Evolutionary conservation across 148 eudicot genomes (phyloP).

Genomic region (Rhododendron griersonianum): DNA sequence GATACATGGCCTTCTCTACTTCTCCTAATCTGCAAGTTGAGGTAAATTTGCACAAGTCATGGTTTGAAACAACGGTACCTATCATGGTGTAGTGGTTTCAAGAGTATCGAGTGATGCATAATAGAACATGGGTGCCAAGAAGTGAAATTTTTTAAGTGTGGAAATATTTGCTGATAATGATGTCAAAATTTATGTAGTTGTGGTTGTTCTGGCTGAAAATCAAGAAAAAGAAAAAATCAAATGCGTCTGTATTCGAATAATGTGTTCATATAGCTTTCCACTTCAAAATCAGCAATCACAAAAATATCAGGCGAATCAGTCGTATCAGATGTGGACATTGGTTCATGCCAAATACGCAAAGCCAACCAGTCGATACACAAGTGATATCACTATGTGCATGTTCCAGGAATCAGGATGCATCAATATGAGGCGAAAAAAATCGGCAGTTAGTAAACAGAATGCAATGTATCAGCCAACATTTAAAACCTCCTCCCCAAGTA

Average conservation of each 20-base stretch:
- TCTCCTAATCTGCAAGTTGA: slow-evolving; percentile 73
- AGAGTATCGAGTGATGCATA: neutral
- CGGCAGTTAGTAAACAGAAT: neutral
- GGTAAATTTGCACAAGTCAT: neutral
- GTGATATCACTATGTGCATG: neutral
- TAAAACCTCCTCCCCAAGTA: neutral
- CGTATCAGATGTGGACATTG: neutral
- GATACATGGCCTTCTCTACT: slow-evolving; percentile 66
- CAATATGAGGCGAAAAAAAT: neutral
- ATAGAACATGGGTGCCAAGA: neutral
- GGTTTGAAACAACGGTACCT: neutral
- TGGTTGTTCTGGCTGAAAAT: neutral
- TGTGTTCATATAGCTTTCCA: neutral
- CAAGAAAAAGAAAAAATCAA: neutral
- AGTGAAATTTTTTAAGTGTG: neutral
- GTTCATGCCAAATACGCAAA: neutral
- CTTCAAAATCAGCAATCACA: neutral
- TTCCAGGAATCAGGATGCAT: neutral
- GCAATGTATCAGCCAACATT: neutral
- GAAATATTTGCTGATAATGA: too few relatives aligned
- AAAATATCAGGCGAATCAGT: neutral
- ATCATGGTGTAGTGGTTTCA: neutral
- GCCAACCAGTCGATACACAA: neutral
- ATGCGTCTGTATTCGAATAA: neutral
- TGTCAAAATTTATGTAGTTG: neutral